A percentile compares a stretch with the other conserved stretches of the same genome.
phyloP scores from a whole-genome alignment of 2,329 filamentous ascomycete species.

The Calonectria fujianensis region DNA sequence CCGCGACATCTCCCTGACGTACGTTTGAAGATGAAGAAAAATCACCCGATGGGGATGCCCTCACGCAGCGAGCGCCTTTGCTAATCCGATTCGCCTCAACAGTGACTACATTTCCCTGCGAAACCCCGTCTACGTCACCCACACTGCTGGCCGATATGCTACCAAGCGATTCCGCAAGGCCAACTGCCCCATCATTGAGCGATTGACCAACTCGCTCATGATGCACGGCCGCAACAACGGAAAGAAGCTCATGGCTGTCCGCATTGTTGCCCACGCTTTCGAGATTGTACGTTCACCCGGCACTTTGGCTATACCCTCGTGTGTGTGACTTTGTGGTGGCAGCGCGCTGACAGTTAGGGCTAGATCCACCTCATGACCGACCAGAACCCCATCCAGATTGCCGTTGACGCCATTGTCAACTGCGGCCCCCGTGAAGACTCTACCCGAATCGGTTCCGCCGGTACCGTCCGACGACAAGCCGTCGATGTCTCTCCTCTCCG shows the following conservation, averaged over 20 bases:
- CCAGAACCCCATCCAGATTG: slow-evolving; percentile 99
- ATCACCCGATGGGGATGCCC: slow-evolving; percentile 35
- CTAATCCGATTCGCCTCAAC: slow-evolving; percentile 59
- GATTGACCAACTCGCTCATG: slow-evolving; percentile 99
- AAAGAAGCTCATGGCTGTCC: slow-evolving; percentile 99
- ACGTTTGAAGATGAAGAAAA: slow-evolving; percentile 62
- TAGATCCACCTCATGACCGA: slow-evolving; percentile 99
- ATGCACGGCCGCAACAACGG: slow-evolving; percentile 99
- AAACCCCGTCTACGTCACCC: slow-evolving; percentile 98
- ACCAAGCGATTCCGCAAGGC: slow-evolving; percentile 99
- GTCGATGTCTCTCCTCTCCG: slow-evolving; percentile 99
- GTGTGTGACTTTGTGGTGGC: slow-evolving; percentile 29
- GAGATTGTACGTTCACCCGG: slow-evolving; percentile 88
- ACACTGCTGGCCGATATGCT: slow-evolving; percentile 99
- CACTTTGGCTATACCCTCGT: background rate
- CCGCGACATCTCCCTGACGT: slow-evolving; percentile 99
- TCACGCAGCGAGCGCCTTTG: slow-evolving; percentile 49
- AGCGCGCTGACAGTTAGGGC: slow-evolving; percentile 55
- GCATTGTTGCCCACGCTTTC: slow-evolving; percentile 98
- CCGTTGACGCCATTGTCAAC: slow-evolving; percentile 99
- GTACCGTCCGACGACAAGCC: slow-evolving; percentile 99
- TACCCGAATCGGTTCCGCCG: slow-evolving; percentile 99
- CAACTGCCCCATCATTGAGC: slow-evolving; percentile 99
- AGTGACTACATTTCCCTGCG: slow-evolving; percentile 99
- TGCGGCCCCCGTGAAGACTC: slow-evolving; percentile 99